Evolutionary conservation across 768 basidiomycete species (phyloP), one percentile per base, ranked within the genome.

Genomic region (Podaxis rugospora): DNA sequence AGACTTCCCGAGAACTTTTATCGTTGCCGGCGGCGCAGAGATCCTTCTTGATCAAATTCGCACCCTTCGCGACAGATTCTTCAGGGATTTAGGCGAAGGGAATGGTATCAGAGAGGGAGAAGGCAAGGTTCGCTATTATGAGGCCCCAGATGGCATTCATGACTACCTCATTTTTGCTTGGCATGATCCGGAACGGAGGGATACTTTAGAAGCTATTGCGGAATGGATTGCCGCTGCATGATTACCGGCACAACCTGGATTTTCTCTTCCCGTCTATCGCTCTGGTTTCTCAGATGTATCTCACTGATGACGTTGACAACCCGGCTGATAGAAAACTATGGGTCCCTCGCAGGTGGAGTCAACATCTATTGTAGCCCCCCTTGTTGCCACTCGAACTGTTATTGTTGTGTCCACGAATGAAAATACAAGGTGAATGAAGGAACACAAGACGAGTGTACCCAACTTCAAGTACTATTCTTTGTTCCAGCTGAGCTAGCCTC

Each of bases 1-100:
- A 39, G 80, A 78, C 16, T 89, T 84, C 70, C 87, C 88, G 1
- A 72, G 78, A 21, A 87, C 86, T 0, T 86, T 86, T 69, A 78
- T 89, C 47, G 74, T 78, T 5, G 78, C 75, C 4, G 87, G 87
- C 14, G 83, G 80, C 4, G 81, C 81, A 2, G 87, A 89, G 68
- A 68, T 81, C 7, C 63, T 86, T n/a, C 72, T 78, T n/a, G 87
- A 88, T 68, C 74, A 77, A 47, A 80, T 82, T 40, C 64, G 69
- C 32, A 78, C 76, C 1, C 69, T 87, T 63, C 71, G 71, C 40
- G 72, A 78, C 36, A 76, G 74, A 67, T 84, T 88, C 83, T 68
- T 71, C 21, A 70, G 69, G 39, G 84, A 87, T 59, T 63, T 86
- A 61, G 85, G 81, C 2, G 74, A 76, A 52, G 80, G 78, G 23